These are phyloP conservation scores for Pichia sporocuriosa DNA, from an alignment of 805 yeast species.

Conservation along the genomic window DNA sequence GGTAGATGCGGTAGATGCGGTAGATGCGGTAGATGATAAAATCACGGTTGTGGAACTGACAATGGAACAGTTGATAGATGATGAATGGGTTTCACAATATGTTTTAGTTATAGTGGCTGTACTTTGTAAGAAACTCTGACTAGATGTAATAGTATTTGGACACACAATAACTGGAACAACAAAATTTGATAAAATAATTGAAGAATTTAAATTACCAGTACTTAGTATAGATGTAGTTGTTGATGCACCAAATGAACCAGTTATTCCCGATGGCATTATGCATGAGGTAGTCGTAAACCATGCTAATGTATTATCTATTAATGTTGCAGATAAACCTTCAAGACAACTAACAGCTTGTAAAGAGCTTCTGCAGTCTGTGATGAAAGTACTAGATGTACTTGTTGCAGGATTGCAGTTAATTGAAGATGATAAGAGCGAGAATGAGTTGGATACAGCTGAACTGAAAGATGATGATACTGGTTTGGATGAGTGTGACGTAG, in stretches of 20 bases:
- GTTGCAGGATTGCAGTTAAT: too few species aligned
- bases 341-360: slow-evolving; percentile 6
- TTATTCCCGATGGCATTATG: slow-evolving; percentile 2
- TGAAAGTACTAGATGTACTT: background rate
- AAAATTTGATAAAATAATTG: slow-evolving; percentile 5
- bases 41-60: slow-evolving; percentile 4
- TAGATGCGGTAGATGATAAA: slow-evolving; percentile 3
- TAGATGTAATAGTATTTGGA: background rate
- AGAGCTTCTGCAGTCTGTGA: slow-evolving; percentile 2
- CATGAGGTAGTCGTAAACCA: slow-evolving; percentile 10
- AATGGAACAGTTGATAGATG: background rate
- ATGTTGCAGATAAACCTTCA: slow-evolving; percentile 9
- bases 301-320: slow-evolving; percentile 6
- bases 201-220: background rate
- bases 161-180: slow-evolving; percentile 7
- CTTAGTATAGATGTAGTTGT: background rate
- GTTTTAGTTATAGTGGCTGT: slow-evolving; percentile 1
- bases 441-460: too few species aligned
- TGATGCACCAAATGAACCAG: slow-evolving; percentile 11
- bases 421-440: too few species aligned
- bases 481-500: too few species aligned
- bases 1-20: background rate
- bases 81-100: background rate
- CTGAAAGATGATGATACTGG: too few species aligned
- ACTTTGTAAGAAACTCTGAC: background rate